Evolutionary conservation across 257 asterid species (phyloP).

Genomic region (Rehmannia glutinosa): DNA sequence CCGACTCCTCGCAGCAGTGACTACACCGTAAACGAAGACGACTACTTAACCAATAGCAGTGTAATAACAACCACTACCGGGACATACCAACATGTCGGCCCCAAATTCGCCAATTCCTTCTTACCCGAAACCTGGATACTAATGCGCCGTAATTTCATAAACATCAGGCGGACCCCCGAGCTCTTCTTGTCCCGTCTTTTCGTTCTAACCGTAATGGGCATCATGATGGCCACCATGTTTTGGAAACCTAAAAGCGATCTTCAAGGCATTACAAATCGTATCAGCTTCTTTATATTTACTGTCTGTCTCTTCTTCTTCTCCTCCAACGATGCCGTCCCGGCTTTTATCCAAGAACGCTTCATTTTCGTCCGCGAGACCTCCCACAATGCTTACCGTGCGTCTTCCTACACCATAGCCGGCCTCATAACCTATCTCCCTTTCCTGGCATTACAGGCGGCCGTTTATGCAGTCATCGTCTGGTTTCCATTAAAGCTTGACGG

Average conservation of each 20-base stretch:
- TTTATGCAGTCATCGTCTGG: slow-evolving; percentile 73
- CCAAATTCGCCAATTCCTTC: slow-evolving; percentile 69
- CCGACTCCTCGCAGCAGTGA: slow-evolving; percentile 79
- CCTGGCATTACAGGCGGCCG: slow-evolving; percentile 65
- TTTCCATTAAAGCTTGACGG: slow-evolving; percentile 53
- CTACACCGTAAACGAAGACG: slow-evolving; percentile 68
- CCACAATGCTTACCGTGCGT: slow-evolving; percentile 82
- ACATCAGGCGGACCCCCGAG: slow-evolving; percentile 81
- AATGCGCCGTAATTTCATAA: slow-evolving; percentile 73
- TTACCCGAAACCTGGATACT: slow-evolving; percentile 65
- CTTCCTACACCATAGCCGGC: slow-evolving; percentile 85
- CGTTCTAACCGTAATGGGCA: slow-evolving; percentile 73
- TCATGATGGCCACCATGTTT: slow-evolving; percentile 94
- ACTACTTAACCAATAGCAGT: slow-evolving; percentile 54
- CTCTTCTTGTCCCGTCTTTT: slow-evolving; percentile 74
- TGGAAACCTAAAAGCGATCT: slow-evolving; percentile 34
- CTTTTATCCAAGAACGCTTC: slow-evolving; percentile 85
- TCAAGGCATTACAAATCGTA: slow-evolving; percentile 70
- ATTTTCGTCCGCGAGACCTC: slow-evolving; percentile 76
- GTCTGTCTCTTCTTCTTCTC: slow-evolving; percentile 82
- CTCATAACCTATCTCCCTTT: slow-evolving; percentile 78
- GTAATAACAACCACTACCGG: slow-evolving; percentile 7
- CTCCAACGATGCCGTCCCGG: slow-evolving; percentile 91
- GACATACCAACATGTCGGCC: slow-evolving; percentile 36
- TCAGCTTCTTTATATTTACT: slow-evolving; percentile 81